A percentile compares a stretch with the other conserved stretches of the same genome.
phyloP scores from a whole-genome alignment of 2,329 filamentous ascomycete species.

The Ophiocordyceps camponoti-saundersi region DNA sequence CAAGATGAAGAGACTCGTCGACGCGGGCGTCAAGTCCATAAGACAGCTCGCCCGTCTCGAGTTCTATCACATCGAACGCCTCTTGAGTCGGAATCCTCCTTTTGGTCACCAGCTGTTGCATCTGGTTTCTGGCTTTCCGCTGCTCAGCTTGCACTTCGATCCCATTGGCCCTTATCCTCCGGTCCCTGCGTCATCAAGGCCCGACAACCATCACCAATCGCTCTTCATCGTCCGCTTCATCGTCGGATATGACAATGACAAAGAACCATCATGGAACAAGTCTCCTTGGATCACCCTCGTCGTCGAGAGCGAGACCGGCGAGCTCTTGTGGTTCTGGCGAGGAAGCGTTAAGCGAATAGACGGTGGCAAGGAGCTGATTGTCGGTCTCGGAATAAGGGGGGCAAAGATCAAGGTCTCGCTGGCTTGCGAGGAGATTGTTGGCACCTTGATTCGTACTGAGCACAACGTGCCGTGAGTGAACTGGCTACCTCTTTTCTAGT shows the following conservation, averaged over 20 bases:
- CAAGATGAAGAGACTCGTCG: constrained; percentile 55
- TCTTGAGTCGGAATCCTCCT: constrained; percentile 65
- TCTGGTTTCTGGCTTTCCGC: constrained; percentile 52
- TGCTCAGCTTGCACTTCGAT: constrained; percentile 23
- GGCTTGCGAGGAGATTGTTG: constrained; percentile 74
- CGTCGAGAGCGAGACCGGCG: constrained; percentile 36
- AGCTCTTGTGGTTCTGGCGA: constrained; percentile 50
- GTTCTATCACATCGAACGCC: constrained; percentile 55
- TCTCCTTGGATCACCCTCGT: constrained; percentile 57
- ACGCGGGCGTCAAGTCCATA: constrained; percentile 54
- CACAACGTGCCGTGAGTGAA: neutral
- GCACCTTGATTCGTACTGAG: constrained; percentile 24
- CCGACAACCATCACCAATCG: constrained; percentile 8
- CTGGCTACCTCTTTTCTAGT: neutral
- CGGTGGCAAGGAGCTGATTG: constrained; percentile 39
- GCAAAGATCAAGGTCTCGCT: constrained; percentile 49
- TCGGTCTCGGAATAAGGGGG: constrained; percentile 32
- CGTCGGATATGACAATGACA: constrained; percentile 54
- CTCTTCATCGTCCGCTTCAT: constrained; percentile 38
- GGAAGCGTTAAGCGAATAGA: constrained; percentile 47
- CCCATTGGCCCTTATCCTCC: constrained; percentile 8
- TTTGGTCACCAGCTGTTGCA: constrained; percentile 58
- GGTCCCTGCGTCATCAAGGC: constrained; percentile 5
- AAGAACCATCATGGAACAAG: constrained; percentile 43
- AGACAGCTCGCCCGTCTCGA: constrained; percentile 52